These are phyloP conservation scores for Suillus plorans DNA, from an alignment of 768 basidiomycete genomes.

Conservation along the genomic window DNA sequence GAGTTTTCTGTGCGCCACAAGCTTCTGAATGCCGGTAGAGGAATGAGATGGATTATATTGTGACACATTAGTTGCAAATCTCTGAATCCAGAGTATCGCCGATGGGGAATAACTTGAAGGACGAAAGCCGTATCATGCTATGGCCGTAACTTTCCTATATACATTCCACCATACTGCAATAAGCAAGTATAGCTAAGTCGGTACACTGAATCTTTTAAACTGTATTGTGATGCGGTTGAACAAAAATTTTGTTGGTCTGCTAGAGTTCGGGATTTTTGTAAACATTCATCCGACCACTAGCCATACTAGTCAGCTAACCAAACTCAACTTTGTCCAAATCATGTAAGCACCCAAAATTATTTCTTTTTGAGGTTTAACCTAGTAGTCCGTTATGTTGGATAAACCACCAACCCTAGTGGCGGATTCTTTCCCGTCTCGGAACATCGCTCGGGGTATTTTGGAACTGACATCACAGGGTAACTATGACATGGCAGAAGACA, in stretches of 20 bases:
- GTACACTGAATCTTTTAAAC: not conserved
- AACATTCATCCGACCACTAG: not conserved
- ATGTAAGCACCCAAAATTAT: not conserved
- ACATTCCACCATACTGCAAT: not conserved
- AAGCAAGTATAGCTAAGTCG: not conserved
- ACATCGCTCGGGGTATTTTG: not conserved
- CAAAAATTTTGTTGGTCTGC: too few species aligned
- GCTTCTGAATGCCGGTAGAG: not conserved
- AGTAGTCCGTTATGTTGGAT: not conserved
- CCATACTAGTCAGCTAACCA: not conserved
- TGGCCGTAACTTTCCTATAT: not conserved
- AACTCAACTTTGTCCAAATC: not conserved
- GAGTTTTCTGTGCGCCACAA: not conserved
- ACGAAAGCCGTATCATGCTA: not conserved
- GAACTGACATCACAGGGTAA: slow-evolving; percentile 9
- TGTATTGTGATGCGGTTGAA: too few species aligned
- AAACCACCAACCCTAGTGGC: not conserved
- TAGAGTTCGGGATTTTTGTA: too few species aligned
- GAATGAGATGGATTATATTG: not conserved
- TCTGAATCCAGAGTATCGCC: not conserved
- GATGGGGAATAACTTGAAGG: not conserved
- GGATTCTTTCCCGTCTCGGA: not conserved
- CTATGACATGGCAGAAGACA: not conserved
- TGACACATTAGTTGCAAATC: not conserved
- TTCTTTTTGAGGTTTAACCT: not conserved